Base-by-base conservation (phyloP, 2,329 filamentous ascomycete species). In the Aspergillus sp. region DNA sequence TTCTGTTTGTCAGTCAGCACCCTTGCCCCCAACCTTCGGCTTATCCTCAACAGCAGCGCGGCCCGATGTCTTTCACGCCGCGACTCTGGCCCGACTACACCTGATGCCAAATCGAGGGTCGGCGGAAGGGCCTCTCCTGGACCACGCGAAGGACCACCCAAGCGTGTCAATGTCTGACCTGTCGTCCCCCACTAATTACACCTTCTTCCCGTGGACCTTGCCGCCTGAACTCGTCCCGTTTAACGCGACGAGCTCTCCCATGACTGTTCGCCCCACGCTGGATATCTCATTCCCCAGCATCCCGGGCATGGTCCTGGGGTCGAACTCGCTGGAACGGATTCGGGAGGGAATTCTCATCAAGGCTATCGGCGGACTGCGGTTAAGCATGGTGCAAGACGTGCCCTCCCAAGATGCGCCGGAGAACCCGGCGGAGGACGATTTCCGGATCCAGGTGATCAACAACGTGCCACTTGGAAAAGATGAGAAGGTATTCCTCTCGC, bases 201-300 rank as follows among this genome's bases (percentile, higher is more conserved):
- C 90, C 0, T 88, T 91, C 68, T 98, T 92, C 70, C 95, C 95
- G 0, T 98, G 94, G 94, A 98, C 95, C 0, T 79, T 99, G 0
- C 94, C 95, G 0, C 80, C 82, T 1, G 82, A 85, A 26, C 81
- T 96, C 66, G 83, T 97, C 2, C 92, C 93, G 0, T 76, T 79
- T 10, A 87, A 96, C 68, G 94, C 90, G 0, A 89, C 84, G n/a
- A 96, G 91, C 66, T 83, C 88, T 4, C 86, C 85, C 12, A 88
- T 96, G 65, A 82, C 86, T 5, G 81, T 87, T 58, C 88, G 89
- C 18, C 82, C 89, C 10, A 90, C 91, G 2, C 87, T 95, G 55
- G 87, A 89, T 56, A 81, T 90, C 4, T 85, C 86, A 0, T 90
- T 90, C 68, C 87, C 87, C 10, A 80, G 82, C 47, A 73, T 85